Evolutionary conservation across 805 yeast species (phyloP).

Genomic region (Candida boleticola): DNA sequence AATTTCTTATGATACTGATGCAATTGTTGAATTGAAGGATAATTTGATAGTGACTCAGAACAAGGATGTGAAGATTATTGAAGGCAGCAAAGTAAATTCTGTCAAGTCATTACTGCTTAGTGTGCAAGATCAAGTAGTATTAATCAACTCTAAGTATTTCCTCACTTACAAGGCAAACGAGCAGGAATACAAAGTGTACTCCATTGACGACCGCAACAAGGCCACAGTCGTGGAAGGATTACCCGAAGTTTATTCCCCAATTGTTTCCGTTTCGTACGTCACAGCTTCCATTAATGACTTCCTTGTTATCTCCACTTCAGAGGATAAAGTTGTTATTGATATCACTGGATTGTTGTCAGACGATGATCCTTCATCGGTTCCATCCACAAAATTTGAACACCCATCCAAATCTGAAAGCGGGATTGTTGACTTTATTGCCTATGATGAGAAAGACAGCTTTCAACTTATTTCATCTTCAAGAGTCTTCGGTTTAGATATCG

Average conservation of each 20-base stretch:
- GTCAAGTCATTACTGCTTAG: background rate
- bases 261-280: background rate
- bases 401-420: background rate
- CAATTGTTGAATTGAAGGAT: background rate
- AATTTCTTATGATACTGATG: background rate
- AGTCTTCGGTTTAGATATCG: background rate
- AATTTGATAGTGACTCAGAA: constrained; percentile 2
- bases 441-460: constrained; percentile 1
- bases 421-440: constrained; percentile 3
- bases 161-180: background rate
- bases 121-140: background rate
- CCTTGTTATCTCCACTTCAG: constrained; percentile 1
- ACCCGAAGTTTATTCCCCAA: background rate
- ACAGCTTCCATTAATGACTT: constrained; percentile 2
- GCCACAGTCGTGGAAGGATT: background rate
- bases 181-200: background rate
- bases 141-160: constrained; percentile 3
- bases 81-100: background rate
- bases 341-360: constrained; percentile 6
- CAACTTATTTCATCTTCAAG: background rate
- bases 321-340: constrained; percentile 1
- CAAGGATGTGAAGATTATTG: background rate
- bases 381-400: background rate
- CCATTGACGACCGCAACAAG: background rate
- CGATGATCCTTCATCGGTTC: constrained; percentile 2